A percentile compares a stretch with the other conserved stretches of the same genome.
phyloP scores from a whole-genome alignment of 73 alveolate species.

The Paramecium pentaurelia region DNA sequence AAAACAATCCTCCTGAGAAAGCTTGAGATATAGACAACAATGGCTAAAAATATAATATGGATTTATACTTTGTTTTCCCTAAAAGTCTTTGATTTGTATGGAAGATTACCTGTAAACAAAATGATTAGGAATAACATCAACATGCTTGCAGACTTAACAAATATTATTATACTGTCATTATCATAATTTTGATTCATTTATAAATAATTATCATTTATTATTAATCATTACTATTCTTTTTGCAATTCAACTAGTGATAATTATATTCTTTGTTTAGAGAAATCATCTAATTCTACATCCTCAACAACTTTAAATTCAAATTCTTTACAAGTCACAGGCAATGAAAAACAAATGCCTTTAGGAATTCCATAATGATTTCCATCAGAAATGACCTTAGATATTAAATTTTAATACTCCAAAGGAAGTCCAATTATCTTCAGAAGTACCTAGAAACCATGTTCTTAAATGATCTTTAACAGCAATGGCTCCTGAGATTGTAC shows the following conservation, averaged over 20 bases:
- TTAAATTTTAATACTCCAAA: conserved; percentile 31
- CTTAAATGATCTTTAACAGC: conserved; percentile 56
- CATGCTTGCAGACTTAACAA: background rate
- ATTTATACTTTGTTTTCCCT: background rate
- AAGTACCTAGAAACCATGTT: conserved; percentile 54
- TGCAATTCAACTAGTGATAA: background rate
- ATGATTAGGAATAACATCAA: background rate
- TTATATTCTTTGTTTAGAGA: conserved; percentile 47
- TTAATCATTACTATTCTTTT: background rate
- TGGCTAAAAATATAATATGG: background rate
- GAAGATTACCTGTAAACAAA: conserved; percentile 37
- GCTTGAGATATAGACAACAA: conserved; percentile 56
- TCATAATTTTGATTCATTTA: background rate
- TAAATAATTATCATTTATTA: background rate
- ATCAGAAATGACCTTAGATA: conserved; percentile 44
- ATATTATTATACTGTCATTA: background rate
- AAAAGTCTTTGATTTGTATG: background rate
- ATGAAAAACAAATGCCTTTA: conserved; percentile 46
- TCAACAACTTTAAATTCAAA: conserved; percentile 40
- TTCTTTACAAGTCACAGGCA: conserved; percentile 52
- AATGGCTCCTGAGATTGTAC: conserved; percentile 55
- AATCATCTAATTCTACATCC: conserved; percentile 13
- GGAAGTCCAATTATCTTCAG: conserved; percentile 1
- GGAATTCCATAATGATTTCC: conserved; percentile 47
- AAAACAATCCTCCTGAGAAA: conserved; percentile 74